phyloP scores from a whole-genome alignment of 345 rosid species.

The Reutealis trisperma region DNA sequence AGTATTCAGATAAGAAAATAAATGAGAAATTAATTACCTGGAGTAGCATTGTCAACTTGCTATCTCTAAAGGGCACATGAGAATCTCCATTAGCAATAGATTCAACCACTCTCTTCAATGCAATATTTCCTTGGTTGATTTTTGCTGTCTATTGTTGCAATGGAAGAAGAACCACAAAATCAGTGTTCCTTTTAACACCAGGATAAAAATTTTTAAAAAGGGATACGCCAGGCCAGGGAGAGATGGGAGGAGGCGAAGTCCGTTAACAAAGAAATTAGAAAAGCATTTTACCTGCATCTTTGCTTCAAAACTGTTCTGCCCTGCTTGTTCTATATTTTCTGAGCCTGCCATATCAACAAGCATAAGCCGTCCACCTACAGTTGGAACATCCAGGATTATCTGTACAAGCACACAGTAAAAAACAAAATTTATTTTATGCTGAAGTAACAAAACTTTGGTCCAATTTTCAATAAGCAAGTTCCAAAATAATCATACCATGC shows the following conservation, averaged over 20 bases:
- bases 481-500: constrained; percentile 55
- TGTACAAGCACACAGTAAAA: constrained; percentile 23
- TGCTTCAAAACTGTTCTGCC: constrained; percentile 88
- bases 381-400: constrained; percentile 96
- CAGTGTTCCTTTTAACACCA: neutral
- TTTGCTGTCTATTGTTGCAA: constrained; percentile 73
- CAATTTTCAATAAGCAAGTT: neutral
- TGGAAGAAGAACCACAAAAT: constrained; percentile 24
- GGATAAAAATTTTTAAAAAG: neutral
- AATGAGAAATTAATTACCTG: constrained; percentile 48
- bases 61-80: constrained; percentile 97
- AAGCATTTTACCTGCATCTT: constrained; percentile 78
- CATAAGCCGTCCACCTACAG: constrained; percentile 95
- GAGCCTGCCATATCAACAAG: constrained; percentile 99
- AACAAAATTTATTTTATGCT: neutral
- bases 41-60: constrained; percentile 92
- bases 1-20: neutral
- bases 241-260: neutral
- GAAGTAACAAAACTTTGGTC: neutral
- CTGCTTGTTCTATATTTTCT: constrained; percentile 97
- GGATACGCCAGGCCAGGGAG: neutral
- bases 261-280: neutral
- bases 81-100: constrained; percentile 99
- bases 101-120: constrained; percentile 93
- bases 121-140: constrained; percentile 95